Base-by-base conservation (phyloP, 352 stramenopile genomes). In the Phytophthora boehmeriae region DNA sequence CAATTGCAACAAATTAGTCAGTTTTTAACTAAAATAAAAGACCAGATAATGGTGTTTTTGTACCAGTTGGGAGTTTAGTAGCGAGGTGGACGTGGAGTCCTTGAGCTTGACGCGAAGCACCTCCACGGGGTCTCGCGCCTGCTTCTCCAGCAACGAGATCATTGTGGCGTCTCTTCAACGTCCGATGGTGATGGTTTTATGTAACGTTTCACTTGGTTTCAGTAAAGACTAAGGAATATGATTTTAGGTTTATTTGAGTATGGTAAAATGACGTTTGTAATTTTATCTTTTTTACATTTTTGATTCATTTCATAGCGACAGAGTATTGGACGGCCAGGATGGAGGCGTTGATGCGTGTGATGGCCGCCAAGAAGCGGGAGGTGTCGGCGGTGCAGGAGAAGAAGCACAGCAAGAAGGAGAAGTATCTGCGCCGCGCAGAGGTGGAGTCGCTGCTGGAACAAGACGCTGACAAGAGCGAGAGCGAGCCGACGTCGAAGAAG, bases 301-400 rank as follows among this genome's bases (percentile, higher is more conserved):
- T 39, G 39, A 4, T 20, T 27, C 39, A 14, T 45, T 19, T 13
- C 4, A 45, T 25, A 25, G 39, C 4, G 17, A 23, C 8, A 20
- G 25, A 25, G 39, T 6, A 30, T 27, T 20, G 19, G 10, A 30
- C 14, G 11, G n/a, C 64, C 8, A 30, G 25, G 10, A 95, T 95
- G 86, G 86, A 95, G 8, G 79, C 79, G 35, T 54, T 95, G 23
- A 62, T 89, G 76, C 67, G 60, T 4, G 82, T 92, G 61, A 86
- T 95, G 82, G 83, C 79, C 38, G 76, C 86, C 10, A 93, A 93
- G 80, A 95, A 95, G 72, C 86, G 71, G 53, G 82, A 92, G 66
- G 48, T 87, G n/a, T 82, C 78, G 48, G 60, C 55, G 20, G 59
- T 92, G 39, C 63, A 81, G 41, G 65, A 87, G 58, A 89, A 89